A percentile compares a stretch with the other conserved stretches of the same genome.
Evolutionary conservation across 257 asterid genomes (phyloP).

Genomic region (Cinchona pubescens): DNA sequence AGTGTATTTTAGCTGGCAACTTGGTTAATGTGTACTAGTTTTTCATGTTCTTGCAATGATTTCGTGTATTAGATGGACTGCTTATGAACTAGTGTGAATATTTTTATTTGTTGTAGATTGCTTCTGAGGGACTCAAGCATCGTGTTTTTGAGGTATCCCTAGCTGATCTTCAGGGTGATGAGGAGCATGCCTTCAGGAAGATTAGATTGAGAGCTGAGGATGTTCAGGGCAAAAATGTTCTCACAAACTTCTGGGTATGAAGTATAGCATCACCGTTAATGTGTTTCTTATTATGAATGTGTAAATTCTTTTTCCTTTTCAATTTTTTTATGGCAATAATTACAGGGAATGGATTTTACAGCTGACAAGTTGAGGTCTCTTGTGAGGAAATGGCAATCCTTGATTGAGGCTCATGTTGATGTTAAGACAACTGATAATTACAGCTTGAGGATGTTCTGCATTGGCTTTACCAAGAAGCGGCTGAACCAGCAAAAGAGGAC

Average conservation of each 20-base stretch:
- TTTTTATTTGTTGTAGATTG: slow-evolving; percentile 46
- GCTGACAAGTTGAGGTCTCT: slow-evolving; percentile 78
- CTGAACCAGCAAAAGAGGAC: slow-evolving; percentile 82
- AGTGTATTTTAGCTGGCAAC: not conserved
- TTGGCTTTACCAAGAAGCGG: slow-evolving; percentile 85
- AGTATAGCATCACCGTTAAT: not conserved
- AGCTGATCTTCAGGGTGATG: slow-evolving; percentile 86
- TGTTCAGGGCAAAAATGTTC: slow-evolving; percentile 79
- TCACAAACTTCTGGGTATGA: slow-evolving; percentile 73
- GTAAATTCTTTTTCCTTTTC: not conserved
- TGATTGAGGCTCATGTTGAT: slow-evolving; percentile 85
- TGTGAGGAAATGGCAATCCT: slow-evolving; percentile 69
- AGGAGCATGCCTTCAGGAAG: slow-evolving; percentile 81
- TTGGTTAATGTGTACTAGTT: not conserved
- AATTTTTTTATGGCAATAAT: not conserved
- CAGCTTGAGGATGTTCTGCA: slow-evolving; percentile 72
- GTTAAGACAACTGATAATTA: slow-evolving; percentile 74
- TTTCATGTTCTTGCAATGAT: not conserved
- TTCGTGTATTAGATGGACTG: not conserved
- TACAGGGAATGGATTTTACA: slow-evolving; percentile 77
- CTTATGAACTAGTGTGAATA: not conserved
- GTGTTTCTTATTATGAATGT: not conserved
- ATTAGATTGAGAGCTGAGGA: slow-evolving; percentile 84
- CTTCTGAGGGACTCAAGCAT: slow-evolving; percentile 90
- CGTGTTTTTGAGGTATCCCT: slow-evolving; percentile 79